Evolutionary conservation across 352 stramenopile genomes (phyloP).

Genomic region (Globisporangium cystogenes): DNA sequence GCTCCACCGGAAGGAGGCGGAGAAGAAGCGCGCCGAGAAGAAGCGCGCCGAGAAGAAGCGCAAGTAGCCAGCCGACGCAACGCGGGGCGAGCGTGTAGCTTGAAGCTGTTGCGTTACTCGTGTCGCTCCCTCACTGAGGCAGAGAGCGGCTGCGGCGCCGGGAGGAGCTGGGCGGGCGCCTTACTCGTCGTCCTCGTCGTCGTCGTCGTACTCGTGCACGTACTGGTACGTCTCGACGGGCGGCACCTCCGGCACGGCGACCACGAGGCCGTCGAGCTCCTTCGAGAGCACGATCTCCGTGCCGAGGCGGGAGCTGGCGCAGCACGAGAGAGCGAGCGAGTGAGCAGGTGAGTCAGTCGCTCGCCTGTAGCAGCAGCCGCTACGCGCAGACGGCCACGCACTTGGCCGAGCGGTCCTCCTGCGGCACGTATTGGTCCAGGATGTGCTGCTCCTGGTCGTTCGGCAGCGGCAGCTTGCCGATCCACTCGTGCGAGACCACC

Average conservation of each 20-base stretch:
- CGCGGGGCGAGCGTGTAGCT: not conserved
- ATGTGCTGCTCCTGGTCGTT: conserved; percentile 77
- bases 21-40: conserved; percentile 35
- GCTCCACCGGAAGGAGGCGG: conserved; percentile 51
- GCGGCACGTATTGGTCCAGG: conserved; percentile 67
- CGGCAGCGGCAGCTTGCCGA: conserved; percentile 60
- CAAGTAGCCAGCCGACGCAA: conserved; percentile 8
- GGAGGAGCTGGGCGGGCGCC: not conserved
- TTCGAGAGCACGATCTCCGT: conserved; percentile 87
- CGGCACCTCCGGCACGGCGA: conserved; percentile 79
- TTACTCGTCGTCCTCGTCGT: conserved; percentile 47
- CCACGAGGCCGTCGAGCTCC: conserved; percentile 82
- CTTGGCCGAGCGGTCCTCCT: conserved; percentile 76
- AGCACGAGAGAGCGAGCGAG: too few relatives aligned
- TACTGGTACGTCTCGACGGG: conserved; percentile 84
- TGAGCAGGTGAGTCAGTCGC: not conserved
- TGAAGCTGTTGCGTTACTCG: not conserved
- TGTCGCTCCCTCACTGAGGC: not conserved
- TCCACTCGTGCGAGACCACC: conserved; percentile 86
- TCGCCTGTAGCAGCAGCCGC: not conserved
- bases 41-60: conserved; percentile 32
- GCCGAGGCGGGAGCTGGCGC: conserved; percentile 68
- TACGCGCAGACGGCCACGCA: conserved; percentile 18
- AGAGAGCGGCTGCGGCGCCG: not conserved
- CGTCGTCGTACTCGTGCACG: conserved; percentile 83